Conservation (phyloP, 1,284 basidiomycete species). For the Rugosomyces carneus region DNA sequence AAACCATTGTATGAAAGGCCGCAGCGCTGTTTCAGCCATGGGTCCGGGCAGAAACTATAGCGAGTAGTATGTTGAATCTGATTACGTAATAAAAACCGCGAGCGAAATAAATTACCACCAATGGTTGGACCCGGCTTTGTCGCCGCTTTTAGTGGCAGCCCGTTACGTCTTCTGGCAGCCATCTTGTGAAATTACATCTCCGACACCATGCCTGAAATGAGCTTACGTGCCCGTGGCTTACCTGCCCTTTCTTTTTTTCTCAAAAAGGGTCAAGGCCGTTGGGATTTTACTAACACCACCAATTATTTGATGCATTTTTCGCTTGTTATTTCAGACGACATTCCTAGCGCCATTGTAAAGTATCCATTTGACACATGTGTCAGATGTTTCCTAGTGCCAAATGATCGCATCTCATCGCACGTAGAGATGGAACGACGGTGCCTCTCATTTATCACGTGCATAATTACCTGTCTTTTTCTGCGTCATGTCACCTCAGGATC, state of each 20-base stretch:
- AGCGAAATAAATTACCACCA: not conserved
- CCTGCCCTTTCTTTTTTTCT: too few species aligned
- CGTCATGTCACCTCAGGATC: constrained; percentile 30
- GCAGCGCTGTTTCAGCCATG: constrained; percentile 16
- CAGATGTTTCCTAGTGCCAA: too few species aligned
- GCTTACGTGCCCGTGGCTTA: not conserved
- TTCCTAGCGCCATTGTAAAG: not conserved
- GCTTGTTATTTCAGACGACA: not conserved
- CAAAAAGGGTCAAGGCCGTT: too few species aligned
- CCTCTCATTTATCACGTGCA: not conserved
- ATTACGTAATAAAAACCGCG: not conserved
- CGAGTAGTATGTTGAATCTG: too few species aligned
- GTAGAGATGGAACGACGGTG: not conserved
- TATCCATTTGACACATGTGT: not conserved
- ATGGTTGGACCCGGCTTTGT: not conserved
- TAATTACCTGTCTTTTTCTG: not conserved
- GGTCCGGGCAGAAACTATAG: not conserved
- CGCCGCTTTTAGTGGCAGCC: not conserved
- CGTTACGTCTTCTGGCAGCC: not conserved
- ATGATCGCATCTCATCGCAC: too few species aligned
- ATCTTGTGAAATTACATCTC: not conserved
- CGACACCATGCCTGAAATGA: not conserved
- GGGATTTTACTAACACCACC: too few species aligned
- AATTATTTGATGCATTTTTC: too few species aligned
- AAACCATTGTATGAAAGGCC: constrained; percentile 38